phyloP scores from a whole-genome alignment of 441 rosid species.

The Pelargonium cotyledonis region DNA sequence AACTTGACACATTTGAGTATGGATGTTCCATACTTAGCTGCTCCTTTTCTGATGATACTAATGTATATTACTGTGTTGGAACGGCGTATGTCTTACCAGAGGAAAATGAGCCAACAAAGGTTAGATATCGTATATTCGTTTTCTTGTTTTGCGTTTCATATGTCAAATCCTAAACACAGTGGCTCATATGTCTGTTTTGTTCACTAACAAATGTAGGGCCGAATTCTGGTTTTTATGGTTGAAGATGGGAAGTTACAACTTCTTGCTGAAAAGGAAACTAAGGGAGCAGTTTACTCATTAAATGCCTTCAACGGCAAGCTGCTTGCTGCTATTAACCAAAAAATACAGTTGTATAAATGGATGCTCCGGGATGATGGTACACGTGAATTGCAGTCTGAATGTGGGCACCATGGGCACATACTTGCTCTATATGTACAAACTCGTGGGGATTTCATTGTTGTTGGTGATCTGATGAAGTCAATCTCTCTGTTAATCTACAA shows the following conservation, averaged over 20 bases:
- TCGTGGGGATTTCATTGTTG: constrained; percentile 96
- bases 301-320: constrained; percentile 91
- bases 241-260: constrained; percentile 90
- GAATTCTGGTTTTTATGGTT: constrained; percentile 78
- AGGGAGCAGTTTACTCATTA: constrained; percentile 85
- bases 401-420: constrained; percentile 98
- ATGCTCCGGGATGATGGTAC: constrained; percentile 91
- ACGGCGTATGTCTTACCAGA: constrained; percentile 97
- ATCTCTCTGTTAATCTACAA: constrained; percentile 87
- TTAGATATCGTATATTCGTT: constrained; percentile 21
- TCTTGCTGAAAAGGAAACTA: constrained; percentile 90
- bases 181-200: constrained; percentile 9
- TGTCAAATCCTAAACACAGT: not conserved
- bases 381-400: constrained; percentile 87
- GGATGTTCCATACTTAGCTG: constrained; percentile 96
- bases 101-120: constrained; percentile 96
- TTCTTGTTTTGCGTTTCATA: constrained; percentile 9
- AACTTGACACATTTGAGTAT: constrained; percentile 77
- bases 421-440: constrained; percentile 95
- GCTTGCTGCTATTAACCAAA: constrained; percentile 92
- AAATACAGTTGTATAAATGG: constrained; percentile 94
- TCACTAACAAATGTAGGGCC: constrained; percentile 45
- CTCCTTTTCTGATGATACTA: constrained; percentile 73
- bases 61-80: constrained; percentile 89
- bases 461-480: constrained; percentile 97